Conservation (phyloP, 1,284 basidiomycete genomes). For the Malassezia cuniculi region DNA sequence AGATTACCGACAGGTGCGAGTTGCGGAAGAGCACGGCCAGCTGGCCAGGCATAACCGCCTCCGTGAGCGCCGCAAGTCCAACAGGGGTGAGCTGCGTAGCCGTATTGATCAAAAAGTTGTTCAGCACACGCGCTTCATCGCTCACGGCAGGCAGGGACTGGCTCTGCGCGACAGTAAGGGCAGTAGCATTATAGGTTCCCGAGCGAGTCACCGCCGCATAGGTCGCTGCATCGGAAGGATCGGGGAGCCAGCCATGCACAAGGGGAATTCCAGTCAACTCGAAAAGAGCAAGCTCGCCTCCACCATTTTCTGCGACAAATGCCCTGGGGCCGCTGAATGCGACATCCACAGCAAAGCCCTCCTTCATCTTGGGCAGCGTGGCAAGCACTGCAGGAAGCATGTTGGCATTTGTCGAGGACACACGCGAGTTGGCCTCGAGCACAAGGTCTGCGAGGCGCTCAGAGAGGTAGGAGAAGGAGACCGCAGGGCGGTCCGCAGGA, state of each 20-base stretch:
- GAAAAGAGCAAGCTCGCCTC: conserved; percentile 68
- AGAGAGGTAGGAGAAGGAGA: conserved; percentile 70
- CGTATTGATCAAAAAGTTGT: conserved; percentile 54
- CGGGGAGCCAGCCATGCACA: conserved; percentile 82
- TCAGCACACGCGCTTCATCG: conserved; percentile 47
- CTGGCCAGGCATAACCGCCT: conserved; percentile 45
- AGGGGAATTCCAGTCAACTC: conserved; percentile 65
- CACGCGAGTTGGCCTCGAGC: conserved; percentile 49
- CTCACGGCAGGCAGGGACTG: conserved; percentile 32
- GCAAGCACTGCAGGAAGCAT: conserved; percentile 61
- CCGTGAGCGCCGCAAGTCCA: conserved; percentile 51
- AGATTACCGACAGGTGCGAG: conserved; percentile 73
- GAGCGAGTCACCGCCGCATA: conserved; percentile 51
- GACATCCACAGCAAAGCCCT: conserved; percentile 50
- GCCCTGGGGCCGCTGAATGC: conserved; percentile 22
- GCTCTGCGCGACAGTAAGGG: conserved; percentile 57
- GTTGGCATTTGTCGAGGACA: conserved; percentile 45
- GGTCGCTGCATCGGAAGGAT: conserved; percentile 55
- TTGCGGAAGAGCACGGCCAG: conserved; percentile 72
- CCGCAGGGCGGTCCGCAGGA: conserved; percentile 53
- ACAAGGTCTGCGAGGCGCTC: conserved; percentile 71
- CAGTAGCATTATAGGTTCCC: conserved; percentile 51
- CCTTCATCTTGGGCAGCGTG: conserved; percentile 63
- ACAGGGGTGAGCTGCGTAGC: conserved; percentile 74
- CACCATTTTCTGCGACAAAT: conserved; percentile 16